These are phyloP conservation scores for Rosa rugosa DNA, from an alignment of 306 rosid species.

Conservation along the genomic window DNA sequence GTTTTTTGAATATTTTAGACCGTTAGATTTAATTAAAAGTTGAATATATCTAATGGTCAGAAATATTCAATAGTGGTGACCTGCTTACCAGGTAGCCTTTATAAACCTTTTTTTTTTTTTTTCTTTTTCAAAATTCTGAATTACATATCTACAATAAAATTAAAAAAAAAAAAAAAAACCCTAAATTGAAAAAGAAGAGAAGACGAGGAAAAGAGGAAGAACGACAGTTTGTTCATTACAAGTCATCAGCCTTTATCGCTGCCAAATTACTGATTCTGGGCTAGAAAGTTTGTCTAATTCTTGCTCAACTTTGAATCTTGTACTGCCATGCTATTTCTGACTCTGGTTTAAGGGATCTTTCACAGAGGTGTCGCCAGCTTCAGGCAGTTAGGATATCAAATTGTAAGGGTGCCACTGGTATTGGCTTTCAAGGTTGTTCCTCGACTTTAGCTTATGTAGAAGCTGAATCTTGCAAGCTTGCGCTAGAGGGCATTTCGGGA, in stretches of 20 bases:
- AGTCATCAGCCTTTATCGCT: slow-evolving; percentile 51
- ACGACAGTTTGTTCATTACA: slow-evolving; percentile 8
- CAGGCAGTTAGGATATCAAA: slow-evolving; percentile 43
- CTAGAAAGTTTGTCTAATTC: slow-evolving; percentile 39
- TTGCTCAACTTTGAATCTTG: slow-evolving; percentile 46
- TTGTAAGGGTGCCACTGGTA: slow-evolving; percentile 40
- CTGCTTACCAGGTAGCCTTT: too few relatives aligned
- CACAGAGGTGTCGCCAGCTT: slow-evolving; percentile 43
- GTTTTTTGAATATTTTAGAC: too few relatives aligned
- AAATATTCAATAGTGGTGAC: too few relatives aligned
- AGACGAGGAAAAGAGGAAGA: too few relatives aligned
- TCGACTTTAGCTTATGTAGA: slow-evolving; percentile 46
- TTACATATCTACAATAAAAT: too few relatives aligned
- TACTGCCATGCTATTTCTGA: slow-evolving; percentile 52
- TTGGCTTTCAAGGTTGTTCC: slow-evolving; percentile 59
- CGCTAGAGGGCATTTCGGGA: slow-evolving; percentile 43
- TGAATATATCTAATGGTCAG: too few relatives aligned
- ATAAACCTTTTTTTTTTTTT: too few relatives aligned
- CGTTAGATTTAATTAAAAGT: too few relatives aligned
- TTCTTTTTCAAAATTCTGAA: too few relatives aligned
- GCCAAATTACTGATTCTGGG: slow-evolving; percentile 49
- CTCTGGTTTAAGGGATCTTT: slow-evolving; percentile 47
- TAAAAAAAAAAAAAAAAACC: too few relatives aligned
- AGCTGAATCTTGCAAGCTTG: slow-evolving; percentile 53
- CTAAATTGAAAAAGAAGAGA: too few relatives aligned